These are phyloP conservation scores for Cicer arietinum DNA, from an alignment of 306 rosid species.

Conservation along the genomic window DNA sequence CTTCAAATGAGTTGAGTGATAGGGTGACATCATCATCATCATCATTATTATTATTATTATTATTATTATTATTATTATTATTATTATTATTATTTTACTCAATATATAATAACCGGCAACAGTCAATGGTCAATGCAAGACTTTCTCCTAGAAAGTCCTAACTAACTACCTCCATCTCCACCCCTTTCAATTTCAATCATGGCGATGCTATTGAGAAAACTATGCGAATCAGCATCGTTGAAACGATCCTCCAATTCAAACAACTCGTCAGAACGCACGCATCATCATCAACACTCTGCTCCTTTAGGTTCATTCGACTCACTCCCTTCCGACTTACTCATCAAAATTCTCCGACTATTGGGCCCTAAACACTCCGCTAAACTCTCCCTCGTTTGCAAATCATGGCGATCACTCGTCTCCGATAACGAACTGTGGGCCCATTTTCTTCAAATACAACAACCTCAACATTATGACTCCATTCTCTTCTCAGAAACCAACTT, in stretches of 20 bases:
- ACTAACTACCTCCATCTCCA: too few species aligned
- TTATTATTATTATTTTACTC: too few species aligned
- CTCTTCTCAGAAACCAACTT: conserved; percentile 64
- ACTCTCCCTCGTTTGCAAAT: conserved; percentile 53
- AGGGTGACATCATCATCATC: too few species aligned
- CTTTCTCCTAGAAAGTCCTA: too few species aligned
- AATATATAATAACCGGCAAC: too few species aligned
- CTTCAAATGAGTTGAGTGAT: too few species aligned
- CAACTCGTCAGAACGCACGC: neutral
- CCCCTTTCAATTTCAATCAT: neutral
- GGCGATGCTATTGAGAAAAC: conserved; percentile 60
- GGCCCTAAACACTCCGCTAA: conserved; percentile 77
- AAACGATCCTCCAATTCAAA: neutral
- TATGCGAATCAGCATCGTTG: conserved; percentile 61
- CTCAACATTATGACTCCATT: conserved; percentile 52
- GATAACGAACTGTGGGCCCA: conserved; percentile 65
- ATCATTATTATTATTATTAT: too few species aligned
- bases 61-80: too few species aligned
- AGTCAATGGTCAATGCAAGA: too few species aligned
- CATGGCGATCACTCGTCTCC: conserved; percentile 53
- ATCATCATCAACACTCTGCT: neutral
- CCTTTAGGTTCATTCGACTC: conserved; percentile 55
- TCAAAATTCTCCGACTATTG: conserved; percentile 57
- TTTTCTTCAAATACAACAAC: conserved; percentile 52
- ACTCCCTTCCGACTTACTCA: conserved; percentile 67